Conservation (phyloP, 805 yeast species). For the Metschnikowia amazonensis region DNA sequence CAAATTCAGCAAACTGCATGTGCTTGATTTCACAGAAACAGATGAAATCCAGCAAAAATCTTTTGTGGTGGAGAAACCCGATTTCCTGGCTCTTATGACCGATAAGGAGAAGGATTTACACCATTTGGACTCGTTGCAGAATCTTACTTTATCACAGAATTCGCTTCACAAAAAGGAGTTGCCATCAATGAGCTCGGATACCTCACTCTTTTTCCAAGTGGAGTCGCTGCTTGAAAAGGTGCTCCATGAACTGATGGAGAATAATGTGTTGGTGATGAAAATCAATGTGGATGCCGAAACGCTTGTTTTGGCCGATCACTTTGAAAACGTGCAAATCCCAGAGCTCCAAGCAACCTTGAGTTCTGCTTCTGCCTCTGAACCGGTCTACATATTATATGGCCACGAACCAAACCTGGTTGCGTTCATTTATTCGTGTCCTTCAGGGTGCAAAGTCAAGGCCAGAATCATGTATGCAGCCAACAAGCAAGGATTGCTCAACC, state of each 20-base stretch:
- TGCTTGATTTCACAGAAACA: slow-evolving; percentile 50
- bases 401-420: slow-evolving; percentile 37
- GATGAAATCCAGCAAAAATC: slow-evolving; percentile 52
- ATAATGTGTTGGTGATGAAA: slow-evolving; percentile 44
- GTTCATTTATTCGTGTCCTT: slow-evolving; percentile 85
- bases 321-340: slow-evolving; percentile 17
- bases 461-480: slow-evolving; percentile 91
- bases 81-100: slow-evolving; percentile 47
- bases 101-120: slow-evolving; percentile 53
- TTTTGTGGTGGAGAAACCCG: slow-evolving; percentile 28
- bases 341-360: slow-evolving; percentile 20
- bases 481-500: slow-evolving; percentile 55
- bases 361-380: slow-evolving; percentile 33
- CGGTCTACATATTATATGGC: slow-evolving; percentile 54
- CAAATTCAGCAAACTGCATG: slow-evolving; percentile 41
- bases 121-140: slow-evolving; percentile 38
- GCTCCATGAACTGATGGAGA: slow-evolving; percentile 14
- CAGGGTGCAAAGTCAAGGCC: slow-evolving; percentile 83
- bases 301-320: slow-evolving; percentile 12
- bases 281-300: slow-evolving; percentile 50
- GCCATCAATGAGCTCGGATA: slow-evolving; percentile 32
- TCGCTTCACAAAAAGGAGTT: slow-evolving; percentile 22
- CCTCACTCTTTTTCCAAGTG: slow-evolving; percentile 13
- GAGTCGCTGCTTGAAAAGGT: slow-evolving; percentile 22
- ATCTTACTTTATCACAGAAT: slow-evolving; percentile 24